Conservation (phyloP, 129 eudicot species). For the Saussurea involucrata region DNA sequence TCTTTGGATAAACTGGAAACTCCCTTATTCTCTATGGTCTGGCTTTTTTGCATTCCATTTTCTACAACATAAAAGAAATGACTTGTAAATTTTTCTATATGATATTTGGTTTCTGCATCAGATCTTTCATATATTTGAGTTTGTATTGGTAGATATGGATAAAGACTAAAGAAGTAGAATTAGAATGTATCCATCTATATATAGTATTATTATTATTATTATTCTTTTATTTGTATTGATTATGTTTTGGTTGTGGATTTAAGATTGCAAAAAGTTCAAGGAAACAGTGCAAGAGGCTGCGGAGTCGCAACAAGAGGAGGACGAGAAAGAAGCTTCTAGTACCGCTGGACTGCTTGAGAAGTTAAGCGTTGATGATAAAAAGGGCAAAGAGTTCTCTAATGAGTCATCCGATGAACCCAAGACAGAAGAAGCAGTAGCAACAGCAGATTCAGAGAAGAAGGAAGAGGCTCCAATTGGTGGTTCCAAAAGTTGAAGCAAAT, state of each 20-base stretch:
- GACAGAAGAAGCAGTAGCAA: constrained; percentile 18
- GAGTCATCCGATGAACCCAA: constrained; percentile 23
- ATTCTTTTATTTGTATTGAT: not conserved
- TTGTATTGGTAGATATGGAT: not conserved
- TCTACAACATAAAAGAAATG: not conserved
- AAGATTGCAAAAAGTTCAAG: constrained; percentile 70
- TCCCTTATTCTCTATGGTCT: not conserved
- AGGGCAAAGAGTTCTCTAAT: constrained; percentile 24
- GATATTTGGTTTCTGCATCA: not conserved
- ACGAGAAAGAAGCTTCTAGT: constrained; percentile 38
- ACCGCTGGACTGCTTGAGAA: constrained; percentile 59
- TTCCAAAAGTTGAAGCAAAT: constrained; percentile 1
- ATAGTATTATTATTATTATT: too few relatives aligned
- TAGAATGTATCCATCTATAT: not conserved
- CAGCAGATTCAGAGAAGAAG: constrained; percentile 26
- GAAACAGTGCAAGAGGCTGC: constrained; percentile 62
- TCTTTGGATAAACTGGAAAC: not conserved
- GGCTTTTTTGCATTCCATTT: not conserved
- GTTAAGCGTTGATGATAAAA: constrained; percentile 50
- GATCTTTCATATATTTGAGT: not conserved
- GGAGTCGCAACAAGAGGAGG: constrained; percentile 57
- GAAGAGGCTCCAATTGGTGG: constrained; percentile 17
- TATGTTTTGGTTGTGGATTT: not conserved
- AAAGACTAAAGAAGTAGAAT: not conserved
- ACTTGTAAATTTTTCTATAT: not conserved